These are phyloP conservation scores for Talaromyces amestolkiae DNA, from an alignment of 2,329 filamentous ascomycete species.

Conservation along the genomic window DNA sequence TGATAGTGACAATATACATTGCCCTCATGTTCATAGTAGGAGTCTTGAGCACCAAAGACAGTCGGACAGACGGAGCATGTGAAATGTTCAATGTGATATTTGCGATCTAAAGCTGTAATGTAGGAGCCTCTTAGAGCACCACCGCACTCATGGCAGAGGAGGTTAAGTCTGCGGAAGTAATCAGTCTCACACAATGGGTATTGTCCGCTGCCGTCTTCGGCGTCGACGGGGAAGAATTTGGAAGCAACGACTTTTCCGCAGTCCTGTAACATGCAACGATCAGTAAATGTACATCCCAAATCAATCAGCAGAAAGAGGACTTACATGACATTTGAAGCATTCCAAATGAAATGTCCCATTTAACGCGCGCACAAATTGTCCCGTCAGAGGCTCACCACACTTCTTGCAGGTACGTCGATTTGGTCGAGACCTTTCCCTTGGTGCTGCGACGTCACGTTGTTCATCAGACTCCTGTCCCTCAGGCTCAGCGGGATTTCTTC, in stretches of 20 bases:
- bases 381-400: conserved; percentile 81
- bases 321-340: conserved; percentile 94
- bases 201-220: conserved; percentile 76
- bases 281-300: conserved; percentile 17
- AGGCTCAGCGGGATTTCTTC: conserved; percentile 27
- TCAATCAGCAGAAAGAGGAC: conserved; percentile 34
- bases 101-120: conserved; percentile 94
- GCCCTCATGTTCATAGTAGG: conserved; percentile 96
- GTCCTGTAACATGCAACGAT: conserved; percentile 59
- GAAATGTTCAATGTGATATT: conserved; percentile 99
- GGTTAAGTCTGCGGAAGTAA: conserved; percentile 87
- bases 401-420: conserved; percentile 68
- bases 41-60: conserved; percentile 96
- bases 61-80: conserved; percentile 96
- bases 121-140: conserved; percentile 93
- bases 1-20: conserved; percentile 98
- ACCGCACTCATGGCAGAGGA: conserved; percentile 88
- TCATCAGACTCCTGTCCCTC: conserved; percentile 29
- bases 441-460: conserved; percentile 34
- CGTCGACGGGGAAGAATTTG: conserved; percentile 97
- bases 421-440: conserved; percentile 37
- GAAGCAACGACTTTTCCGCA: conserved; percentile 96
- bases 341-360: conserved; percentile 95
- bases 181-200: conserved; percentile 97
- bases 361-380: conserved; percentile 92